These are phyloP conservation scores for Fusarium tupiense DNA, from an alignment of 2,329 filamentous ascomycete species.

Conservation along the genomic window DNA sequence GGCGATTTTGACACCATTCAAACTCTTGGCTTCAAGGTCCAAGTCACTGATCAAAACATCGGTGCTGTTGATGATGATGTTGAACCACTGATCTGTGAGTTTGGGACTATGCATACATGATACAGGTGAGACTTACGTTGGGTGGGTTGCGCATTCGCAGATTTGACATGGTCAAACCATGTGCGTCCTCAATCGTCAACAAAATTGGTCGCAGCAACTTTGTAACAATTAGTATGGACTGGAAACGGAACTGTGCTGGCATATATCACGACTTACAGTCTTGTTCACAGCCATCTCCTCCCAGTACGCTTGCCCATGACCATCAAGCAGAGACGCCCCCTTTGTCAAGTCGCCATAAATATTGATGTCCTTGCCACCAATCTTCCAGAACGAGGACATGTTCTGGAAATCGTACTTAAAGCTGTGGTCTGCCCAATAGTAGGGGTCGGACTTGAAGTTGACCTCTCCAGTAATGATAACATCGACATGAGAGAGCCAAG, in stretches of 20 bases:
- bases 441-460: constrained; percentile 71
- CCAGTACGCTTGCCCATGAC: constrained; percentile 40
- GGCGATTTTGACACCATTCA: constrained; percentile 38
- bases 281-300: constrained; percentile 31
- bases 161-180: constrained; percentile 67
- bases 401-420: constrained; percentile 75
- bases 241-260: fast-evolving
- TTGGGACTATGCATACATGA: fast-evolving
- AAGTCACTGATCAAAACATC: constrained; percentile 72
- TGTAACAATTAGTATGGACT: background rate
- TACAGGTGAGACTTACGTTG: constrained; percentile 37
- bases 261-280: constrained; percentile 39
- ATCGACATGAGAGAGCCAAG: constrained; percentile 71
- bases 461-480: constrained; percentile 66
- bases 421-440: constrained; percentile 73
- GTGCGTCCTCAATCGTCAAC: constrained; percentile 37
- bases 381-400: constrained; percentile 55
- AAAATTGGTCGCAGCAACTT: constrained; percentile 40
- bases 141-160: constrained; percentile 68
- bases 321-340: constrained; percentile 72
- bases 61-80: constrained; percentile 71
- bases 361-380: constrained; percentile 58
- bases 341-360: constrained; percentile 74
- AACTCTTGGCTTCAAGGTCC: constrained; percentile 60
- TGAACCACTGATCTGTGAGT: constrained; percentile 49